Evolutionary conservation across 2,329 filamentous ascomycete species (phyloP).

Genomic region (Thelonectria rubi): DNA sequence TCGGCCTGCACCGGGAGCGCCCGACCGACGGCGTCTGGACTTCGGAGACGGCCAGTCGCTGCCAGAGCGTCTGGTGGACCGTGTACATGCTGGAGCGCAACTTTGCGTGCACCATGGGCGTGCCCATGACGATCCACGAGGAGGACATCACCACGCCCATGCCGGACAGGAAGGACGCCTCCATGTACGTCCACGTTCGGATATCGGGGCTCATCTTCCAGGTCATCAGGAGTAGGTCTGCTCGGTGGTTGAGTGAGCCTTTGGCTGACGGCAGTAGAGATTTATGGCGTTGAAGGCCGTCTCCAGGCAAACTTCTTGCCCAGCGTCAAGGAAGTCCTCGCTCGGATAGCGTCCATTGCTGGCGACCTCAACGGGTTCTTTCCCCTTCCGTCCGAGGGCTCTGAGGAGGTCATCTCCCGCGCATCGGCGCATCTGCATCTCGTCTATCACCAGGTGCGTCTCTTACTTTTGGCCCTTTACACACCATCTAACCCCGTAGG

Average conservation of each 20-base stretch:
- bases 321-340: slow-evolving; percentile 17
- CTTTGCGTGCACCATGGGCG: slow-evolving; percentile 19
- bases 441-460: slow-evolving; percentile 17
- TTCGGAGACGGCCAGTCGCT: slow-evolving; percentile 13
- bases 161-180: slow-evolving; percentile 12
- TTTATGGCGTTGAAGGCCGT: slow-evolving; percentile 22
- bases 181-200: slow-evolving; percentile 17
- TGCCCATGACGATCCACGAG: slow-evolving; percentile 21
- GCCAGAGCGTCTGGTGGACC: slow-evolving; percentile 24
- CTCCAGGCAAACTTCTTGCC: slow-evolving; percentile 21
- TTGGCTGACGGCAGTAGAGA: slow-evolving; percentile 2
- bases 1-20: slow-evolving; percentile 19
- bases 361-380: slow-evolving; percentile 15
- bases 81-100: slow-evolving; percentile 20
- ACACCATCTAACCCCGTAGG: slow-evolving; percentile 2
- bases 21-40: slow-evolving; percentile 20
- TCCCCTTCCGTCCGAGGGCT: slow-evolving; percentile 7
- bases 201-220: slow-evolving; percentile 23
- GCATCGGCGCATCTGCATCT: slow-evolving; percentile 17
- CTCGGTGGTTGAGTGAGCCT: rapidly evolving
- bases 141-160: slow-evolving; percentile 23
- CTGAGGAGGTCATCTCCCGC: slow-evolving; percentile 14
- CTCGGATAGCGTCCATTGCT: slow-evolving; percentile 14
- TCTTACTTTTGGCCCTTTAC: not conserved
- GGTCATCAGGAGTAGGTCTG: slow-evolving; percentile 13